These are phyloP conservation scores for Tulasnella sp. DNA, from an alignment of 768 basidiomycete genomes.

Conservation along the genomic window DNA sequence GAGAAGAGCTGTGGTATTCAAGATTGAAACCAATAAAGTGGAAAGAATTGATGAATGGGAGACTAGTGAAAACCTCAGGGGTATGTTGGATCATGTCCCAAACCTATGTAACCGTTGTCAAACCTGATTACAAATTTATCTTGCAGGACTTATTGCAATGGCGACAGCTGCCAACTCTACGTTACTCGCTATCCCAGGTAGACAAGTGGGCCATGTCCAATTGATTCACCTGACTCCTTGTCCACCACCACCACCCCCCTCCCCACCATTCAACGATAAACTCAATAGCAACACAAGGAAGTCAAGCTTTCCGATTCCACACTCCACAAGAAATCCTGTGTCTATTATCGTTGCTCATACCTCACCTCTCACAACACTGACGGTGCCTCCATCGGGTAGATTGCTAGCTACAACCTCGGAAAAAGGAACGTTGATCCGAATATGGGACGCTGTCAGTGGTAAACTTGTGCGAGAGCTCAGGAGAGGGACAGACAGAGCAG, in stretches of 20 bases:
- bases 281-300: neutral
- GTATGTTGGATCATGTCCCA: constrained; percentile 30
- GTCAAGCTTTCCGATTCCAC: constrained; percentile 30
- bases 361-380: constrained; percentile 62
- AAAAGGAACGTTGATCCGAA: constrained; percentile 71
- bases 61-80: constrained; percentile 75
- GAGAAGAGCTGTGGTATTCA: constrained; percentile 65
- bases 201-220: constrained; percentile 79
- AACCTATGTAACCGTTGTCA: neutral
- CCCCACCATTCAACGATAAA: constrained; percentile 23
- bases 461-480: constrained; percentile 68
- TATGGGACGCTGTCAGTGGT: constrained; percentile 69
- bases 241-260: constrained; percentile 37
- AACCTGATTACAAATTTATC: neutral
- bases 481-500: constrained; percentile 78
- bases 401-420: constrained; percentile 73
- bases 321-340: constrained; percentile 48
- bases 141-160: constrained; percentile 61
- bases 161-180: constrained; percentile 69
- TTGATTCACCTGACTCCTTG: constrained; percentile 76
- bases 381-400: constrained; percentile 63
- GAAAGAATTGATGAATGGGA: constrained; percentile 65
- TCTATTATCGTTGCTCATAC: constrained; percentile 78
- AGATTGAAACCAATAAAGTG: constrained; percentile 43
- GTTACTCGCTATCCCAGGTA: constrained; percentile 71